Evolutionary conservation across 495 filamentous ascomycete genomes (phyloP).

Genomic region (Tuber brumale): DNA sequence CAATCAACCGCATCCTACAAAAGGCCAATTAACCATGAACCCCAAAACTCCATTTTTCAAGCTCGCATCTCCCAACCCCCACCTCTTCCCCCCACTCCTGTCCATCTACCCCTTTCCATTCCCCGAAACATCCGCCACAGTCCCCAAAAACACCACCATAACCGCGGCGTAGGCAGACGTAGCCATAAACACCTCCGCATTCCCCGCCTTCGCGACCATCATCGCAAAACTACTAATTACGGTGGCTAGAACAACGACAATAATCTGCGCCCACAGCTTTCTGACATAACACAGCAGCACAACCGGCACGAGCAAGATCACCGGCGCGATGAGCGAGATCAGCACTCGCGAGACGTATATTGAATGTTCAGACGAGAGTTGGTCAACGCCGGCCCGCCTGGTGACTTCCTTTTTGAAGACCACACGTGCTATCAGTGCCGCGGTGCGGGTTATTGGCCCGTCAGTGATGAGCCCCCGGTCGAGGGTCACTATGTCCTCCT

Average conservation of each 20-base stretch:
- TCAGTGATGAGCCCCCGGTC: neutral
- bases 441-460: neutral
- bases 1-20: neutral
- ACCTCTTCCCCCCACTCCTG: neutral
- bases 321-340: neutral
- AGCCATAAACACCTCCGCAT: neutral
- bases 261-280: neutral
- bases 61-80: neutral
- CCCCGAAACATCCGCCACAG: neutral
- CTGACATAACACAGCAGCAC: neutral
- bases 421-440: neutral
- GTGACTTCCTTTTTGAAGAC: neutral
- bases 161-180: neutral
- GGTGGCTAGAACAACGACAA: neutral
- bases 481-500: neutral
- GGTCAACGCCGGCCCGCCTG: neutral
- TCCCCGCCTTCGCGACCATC: neutral
- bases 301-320: neutral
- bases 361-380: neutral
- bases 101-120: neutral
- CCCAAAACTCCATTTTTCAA: neutral
- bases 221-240: neutral
- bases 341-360: neutral
- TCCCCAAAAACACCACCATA: neutral
- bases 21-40: neutral